Conservation (phyloP, 2,329 filamentous ascomycete species). For the Colletotrichum cereale region DNA sequence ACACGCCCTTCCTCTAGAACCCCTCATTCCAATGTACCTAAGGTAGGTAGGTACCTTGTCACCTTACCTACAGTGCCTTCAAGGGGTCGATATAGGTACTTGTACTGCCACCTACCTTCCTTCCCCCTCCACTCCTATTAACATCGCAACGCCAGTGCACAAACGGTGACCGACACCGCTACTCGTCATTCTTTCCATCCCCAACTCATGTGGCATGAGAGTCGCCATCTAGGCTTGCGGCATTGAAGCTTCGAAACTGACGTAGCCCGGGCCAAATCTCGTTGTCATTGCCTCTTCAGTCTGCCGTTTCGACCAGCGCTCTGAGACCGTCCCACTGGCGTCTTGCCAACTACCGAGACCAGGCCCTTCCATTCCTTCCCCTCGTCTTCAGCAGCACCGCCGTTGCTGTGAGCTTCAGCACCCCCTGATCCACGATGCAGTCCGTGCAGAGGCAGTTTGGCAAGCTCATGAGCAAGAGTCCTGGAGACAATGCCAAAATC, state of each 20-base stretch:
- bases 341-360: background rate
- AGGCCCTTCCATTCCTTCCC: background rate
- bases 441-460: slow-evolving; percentile 81
- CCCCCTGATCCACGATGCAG: slow-evolving; percentile 67
- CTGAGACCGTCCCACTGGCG: background rate
- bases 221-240: background rate
- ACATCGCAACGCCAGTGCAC: background rate
- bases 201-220: background rate
- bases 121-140: slow-evolving; percentile 6
- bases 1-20: background rate
- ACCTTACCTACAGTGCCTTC: background rate
- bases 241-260: background rate
- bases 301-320: background rate
- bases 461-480: slow-evolving; percentile 74
- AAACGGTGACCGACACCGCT: background rate
- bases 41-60: no score
- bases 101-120: background rate
- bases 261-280: background rate
- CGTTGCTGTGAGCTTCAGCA: background rate
- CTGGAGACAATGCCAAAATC: slow-evolving; percentile 82
- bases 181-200: background rate
- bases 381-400: background rate
- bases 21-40: background rate
- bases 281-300: background rate
- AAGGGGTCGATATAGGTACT: background rate